Conservation (phyloP, 1,284 basidiomycete species). For the Austropuccinia psidii region DNA sequence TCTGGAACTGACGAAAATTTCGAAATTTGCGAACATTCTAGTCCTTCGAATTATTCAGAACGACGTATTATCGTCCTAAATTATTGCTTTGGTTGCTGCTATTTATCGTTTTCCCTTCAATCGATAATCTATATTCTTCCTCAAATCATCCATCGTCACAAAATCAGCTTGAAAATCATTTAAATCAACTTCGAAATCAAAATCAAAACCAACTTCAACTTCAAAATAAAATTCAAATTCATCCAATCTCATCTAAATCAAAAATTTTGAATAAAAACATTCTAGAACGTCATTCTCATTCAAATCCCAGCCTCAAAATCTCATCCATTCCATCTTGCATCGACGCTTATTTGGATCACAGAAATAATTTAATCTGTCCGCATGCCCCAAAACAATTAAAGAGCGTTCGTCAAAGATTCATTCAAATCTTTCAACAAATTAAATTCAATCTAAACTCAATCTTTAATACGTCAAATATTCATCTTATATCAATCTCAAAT, state of each 20-base stretch:
- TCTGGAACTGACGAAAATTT: too few species aligned
- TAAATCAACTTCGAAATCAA: neutral
- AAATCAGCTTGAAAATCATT: neutral
- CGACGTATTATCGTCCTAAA: constrained; percentile 25
- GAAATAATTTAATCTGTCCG: constrained; percentile 34
- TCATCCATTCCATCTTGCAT: constrained; percentile 7
- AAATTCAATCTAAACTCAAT: constrained; percentile 1
- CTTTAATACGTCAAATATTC: neutral
- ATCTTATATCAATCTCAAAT: neutral
- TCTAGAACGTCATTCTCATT: neutral
- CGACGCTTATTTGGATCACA: constrained; percentile 26
- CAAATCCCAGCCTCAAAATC: neutral
- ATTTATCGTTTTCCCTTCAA: constrained; percentile 30
- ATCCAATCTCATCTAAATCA: neutral
- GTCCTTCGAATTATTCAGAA: constrained; percentile 26
- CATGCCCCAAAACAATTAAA: constrained; percentile 31
- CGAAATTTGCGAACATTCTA: too few species aligned
- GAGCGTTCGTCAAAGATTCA: constrained; percentile 21
- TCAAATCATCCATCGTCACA: neutral
- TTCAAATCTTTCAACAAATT: constrained; percentile 19
- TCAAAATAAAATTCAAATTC: neutral
- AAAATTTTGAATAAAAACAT: neutral
- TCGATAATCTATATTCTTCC: neutral
- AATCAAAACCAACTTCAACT: neutral
- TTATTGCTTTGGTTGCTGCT: constrained; percentile 22